phyloP scores from a whole-genome alignment of 139 green algal species.

The Desmodesmus armatus region DNA sequence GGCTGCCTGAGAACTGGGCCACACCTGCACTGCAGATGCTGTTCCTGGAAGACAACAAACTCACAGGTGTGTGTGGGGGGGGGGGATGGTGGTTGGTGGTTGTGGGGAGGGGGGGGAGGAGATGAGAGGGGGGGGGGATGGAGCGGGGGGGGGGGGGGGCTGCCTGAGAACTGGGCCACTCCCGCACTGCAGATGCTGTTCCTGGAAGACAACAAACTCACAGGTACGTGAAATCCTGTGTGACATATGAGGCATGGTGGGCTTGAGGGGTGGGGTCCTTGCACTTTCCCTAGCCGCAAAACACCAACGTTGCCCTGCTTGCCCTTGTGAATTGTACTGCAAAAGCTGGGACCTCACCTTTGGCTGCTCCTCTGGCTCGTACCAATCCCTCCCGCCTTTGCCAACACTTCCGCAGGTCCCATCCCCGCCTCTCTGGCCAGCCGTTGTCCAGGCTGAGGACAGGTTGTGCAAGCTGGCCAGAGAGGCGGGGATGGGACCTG shows the following conservation, averaged over 20 bases:
- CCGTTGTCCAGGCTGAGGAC: slow-evolving; percentile 18
- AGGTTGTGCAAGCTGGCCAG: slow-evolving; percentile 18
- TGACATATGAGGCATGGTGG: no score
- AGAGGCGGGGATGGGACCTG: slow-evolving; percentile 1
- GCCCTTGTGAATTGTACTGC: no score
- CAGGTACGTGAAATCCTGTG: no score
- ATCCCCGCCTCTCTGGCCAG: slow-evolving; percentile 7
- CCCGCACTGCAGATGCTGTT: slow-evolving; percentile 30
- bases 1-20: background rate
- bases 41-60: slow-evolving; percentile 16
- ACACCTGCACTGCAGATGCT: slow-evolving; percentile 28
- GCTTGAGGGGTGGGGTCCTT: no score
- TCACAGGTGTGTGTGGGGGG: slow-evolving; percentile 13
- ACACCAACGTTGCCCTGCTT: no score
- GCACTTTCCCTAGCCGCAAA: no score
- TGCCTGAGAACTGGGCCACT: background rate
- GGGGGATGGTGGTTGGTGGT: no score
- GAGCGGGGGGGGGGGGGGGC: no score
- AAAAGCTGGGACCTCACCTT: no score
- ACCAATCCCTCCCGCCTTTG: background rate
- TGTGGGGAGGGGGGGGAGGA: no score
- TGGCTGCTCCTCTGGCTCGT: no score
- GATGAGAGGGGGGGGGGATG: no score
- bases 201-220: slow-evolving; percentile 25
- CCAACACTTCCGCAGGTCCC: background rate